Base-by-base conservation (phyloP, 768 basidiomycete genomes). In the Chlorophyllum brunneum region DNA sequence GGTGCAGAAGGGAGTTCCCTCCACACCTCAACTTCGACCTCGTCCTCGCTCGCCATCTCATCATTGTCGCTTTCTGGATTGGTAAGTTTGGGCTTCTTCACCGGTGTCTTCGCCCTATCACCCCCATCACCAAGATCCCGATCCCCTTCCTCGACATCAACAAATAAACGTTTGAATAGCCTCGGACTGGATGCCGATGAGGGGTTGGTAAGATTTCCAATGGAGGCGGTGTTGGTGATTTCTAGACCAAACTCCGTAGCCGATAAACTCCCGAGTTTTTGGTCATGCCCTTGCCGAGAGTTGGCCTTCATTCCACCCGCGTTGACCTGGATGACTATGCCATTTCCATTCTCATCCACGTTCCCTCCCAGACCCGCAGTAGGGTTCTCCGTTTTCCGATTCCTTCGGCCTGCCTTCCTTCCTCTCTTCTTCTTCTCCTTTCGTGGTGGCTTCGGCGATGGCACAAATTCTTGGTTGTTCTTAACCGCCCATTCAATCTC, bases 401-500 rank as follows among this genome's bases (percentile, higher is more conserved):
- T 64, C 26, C 67, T 64, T 53, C 55, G 60, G 30, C 41, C 58
- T 30, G 56, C 56, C 56, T 65, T 65, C 42, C 57, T 53, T 56
- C 62, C 64, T 64, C 67, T 70, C 62, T 63, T 66, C 57, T 65
- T 64, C 63, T 68, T 71, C 54, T 58, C 60, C 63, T 69, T 73
- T 65, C 62, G 67, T 7, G 65, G 58, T 31, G 67, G 78, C 67
- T 77, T 83, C 27, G 80, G 76, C 16, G 76, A 74, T n/a, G 85
- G 81, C 24, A 82, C 70, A 54, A 83, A 85, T 44, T 75, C 70
- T 57, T 67, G 76, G 54, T 76, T 70, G 58, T 88, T 78, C 68
- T 81, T 81, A 64, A 86, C 79, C 1, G 87, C 77, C 83, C 81
- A 87, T 66, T 89, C 86, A 61, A 90, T 83, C 68, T 89, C 87